These are phyloP conservation scores for Aspergillus sclerotialis DNA, from an alignment of 2,329 filamentous ascomycete genomes.

Conservation along the genomic window DNA sequence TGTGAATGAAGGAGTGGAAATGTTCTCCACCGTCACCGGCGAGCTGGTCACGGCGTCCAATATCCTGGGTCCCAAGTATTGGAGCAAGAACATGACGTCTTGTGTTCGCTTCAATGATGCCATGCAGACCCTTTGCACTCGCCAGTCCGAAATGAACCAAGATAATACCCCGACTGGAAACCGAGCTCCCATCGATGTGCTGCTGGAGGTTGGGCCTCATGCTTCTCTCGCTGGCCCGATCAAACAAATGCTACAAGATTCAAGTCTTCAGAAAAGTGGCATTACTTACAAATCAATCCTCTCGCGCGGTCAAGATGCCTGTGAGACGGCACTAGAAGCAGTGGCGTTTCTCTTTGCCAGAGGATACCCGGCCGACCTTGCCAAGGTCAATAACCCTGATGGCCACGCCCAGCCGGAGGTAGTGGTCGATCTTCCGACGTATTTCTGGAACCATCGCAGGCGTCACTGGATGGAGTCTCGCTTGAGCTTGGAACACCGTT, in stretches of 20 bases:
- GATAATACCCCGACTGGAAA: no score
- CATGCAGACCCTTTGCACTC: constrained; percentile 7
- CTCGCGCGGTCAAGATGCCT: no score
- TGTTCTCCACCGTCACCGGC: constrained; percentile 14
- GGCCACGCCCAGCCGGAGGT: no score
- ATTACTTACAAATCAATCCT: constrained; percentile 8
- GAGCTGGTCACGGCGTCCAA: constrained; percentile 17
- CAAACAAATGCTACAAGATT: background rate
- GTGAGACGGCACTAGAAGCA: no score
- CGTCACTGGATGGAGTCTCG: no score
- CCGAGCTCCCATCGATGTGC: constrained; percentile 25
- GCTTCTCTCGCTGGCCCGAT: constrained; percentile 16
- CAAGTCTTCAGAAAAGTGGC: constrained; percentile 9
- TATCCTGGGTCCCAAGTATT: constrained; percentile 18
- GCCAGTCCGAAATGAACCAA: no score
- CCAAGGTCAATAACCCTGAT: no score
- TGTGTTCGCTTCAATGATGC: constrained; percentile 30
- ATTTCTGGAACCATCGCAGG: constrained; percentile 1
- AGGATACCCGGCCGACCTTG: no score
- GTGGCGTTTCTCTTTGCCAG: no score
- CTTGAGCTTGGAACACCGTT: no score
- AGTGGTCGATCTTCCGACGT: constrained; percentile 1
- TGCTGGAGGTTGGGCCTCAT: constrained; percentile 24
- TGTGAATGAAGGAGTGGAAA: background rate
- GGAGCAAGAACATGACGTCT: constrained; percentile 30